These are phyloP conservation scores for Solanum ahanhuiri DNA, from an alignment of 257 asterid species.

Conservation along the genomic window DNA sequence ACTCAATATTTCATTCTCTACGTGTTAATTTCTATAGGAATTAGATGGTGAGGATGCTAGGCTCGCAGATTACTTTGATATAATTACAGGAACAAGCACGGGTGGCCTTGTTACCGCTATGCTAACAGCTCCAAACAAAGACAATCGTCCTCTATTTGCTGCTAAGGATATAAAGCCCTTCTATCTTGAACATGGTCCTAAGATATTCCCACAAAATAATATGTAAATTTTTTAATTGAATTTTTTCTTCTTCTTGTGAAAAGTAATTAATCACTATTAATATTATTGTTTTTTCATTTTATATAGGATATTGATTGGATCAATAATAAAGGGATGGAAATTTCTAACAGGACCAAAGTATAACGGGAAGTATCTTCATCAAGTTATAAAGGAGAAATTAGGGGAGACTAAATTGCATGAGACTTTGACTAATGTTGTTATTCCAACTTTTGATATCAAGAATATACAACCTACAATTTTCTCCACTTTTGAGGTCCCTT, in stretches of 20 bases:
- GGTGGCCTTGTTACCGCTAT: conserved; percentile 60
- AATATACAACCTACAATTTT: conserved; percentile 53
- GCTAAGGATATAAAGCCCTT: conserved; percentile 55
- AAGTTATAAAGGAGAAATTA: conserved; percentile 22
- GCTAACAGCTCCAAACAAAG: conserved; percentile 43
- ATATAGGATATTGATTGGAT: not conserved
- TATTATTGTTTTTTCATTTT: not conserved
- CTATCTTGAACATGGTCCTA: conserved; percentile 44
- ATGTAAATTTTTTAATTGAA: not conserved
- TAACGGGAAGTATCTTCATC: conserved; percentile 41
- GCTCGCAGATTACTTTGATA: conserved; percentile 48
- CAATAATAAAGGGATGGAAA: conserved; percentile 11
- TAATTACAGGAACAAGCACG: conserved; percentile 54
- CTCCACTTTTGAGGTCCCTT: conserved; percentile 33
- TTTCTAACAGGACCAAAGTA: conserved; percentile 44
- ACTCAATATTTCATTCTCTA: not conserved
- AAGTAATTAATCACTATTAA: not conserved
- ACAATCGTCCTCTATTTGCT: conserved; percentile 41
- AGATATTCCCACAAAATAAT: conserved; percentile 42
- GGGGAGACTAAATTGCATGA: conserved; percentile 25
- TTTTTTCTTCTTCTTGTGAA: not conserved
- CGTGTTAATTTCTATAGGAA: conserved; percentile 9
- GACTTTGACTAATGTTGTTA: conserved; percentile 48
- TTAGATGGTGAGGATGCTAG: conserved; percentile 37
- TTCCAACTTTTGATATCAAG: conserved; percentile 64